Evolutionary conservation across 2,329 filamentous ascomycete species (phyloP).

Genomic region (Pezicula carpinea): DNA sequence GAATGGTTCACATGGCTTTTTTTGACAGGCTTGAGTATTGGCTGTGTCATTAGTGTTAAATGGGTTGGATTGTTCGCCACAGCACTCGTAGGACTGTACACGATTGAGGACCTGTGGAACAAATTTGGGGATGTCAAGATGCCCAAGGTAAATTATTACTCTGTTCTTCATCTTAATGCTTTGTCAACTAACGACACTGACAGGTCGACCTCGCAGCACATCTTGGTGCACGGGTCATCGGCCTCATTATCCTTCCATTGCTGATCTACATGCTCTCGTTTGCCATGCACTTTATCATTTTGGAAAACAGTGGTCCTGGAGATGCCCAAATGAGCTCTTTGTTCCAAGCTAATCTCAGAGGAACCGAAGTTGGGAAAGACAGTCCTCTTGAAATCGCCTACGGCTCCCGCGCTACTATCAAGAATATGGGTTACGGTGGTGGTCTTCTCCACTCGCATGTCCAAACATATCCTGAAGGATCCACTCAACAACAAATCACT

Average conservation of each 20-base stretch:
- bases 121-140: conserved; percentile 95
- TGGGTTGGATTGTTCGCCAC: conserved; percentile 96
- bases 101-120: conserved; percentile 92
- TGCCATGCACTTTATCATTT: conserved; percentile 87
- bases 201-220: conserved; percentile 68
- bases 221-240: conserved; percentile 72
- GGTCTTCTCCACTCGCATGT: conserved; percentile 94
- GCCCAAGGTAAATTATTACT: conserved; percentile 58
- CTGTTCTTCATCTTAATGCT: neutral
- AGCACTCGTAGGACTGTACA: conserved; percentile 91
- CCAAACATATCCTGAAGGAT: conserved; percentile 93
- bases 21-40: conserved; percentile 90
- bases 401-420: conserved; percentile 86
- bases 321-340: conserved; percentile 99
- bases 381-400: conserved; percentile 88
- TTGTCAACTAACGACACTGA: conserved; percentile 17
- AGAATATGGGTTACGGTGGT: conserved; percentile 99
- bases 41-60: conserved; percentile 97
- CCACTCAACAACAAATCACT: conserved; percentile 90
- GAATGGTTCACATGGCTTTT: conserved; percentile 96
- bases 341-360: conserved; percentile 93
- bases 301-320: conserved; percentile 89
- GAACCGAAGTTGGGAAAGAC: conserved; percentile 89
- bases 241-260: conserved; percentile 83
- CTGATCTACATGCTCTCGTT: conserved; percentile 95